Base-by-base conservation (phyloP, 345 rosid species). In the Angophora floribunda region DNA sequence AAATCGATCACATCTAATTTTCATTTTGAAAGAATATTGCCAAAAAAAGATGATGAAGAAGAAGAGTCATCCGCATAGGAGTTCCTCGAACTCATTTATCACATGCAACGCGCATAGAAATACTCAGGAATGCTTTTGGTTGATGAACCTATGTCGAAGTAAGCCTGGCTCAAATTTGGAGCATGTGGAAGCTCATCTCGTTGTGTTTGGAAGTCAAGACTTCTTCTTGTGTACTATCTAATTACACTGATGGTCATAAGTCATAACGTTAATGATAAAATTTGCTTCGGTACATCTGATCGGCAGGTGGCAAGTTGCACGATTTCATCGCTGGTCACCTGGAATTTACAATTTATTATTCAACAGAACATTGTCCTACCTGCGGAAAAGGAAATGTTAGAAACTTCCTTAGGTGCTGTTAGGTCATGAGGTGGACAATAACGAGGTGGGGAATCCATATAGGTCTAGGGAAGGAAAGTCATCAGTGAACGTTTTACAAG, bases 61-160 rank as follows among this genome's bases (percentile, higher is more conserved):
- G 4, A 1, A 11, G 65, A 59, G 67, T 5, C 3, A 12, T 61
- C 0, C 26, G 67, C 67, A 0, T 13, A 1, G 9, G 28, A 11
- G 16, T 28, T 61, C 26, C 32, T 61, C 67, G 24, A 3, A 2
- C 32, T 61, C 67, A 61, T 5, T 12, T 61, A 12, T 61, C 67
- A 5, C 5, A 1, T 61, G 32, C 51, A 50, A 50, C 13, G 51
- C 12, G 12, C 51, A 10, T 13, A 13, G 12, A 12, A 50, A 50
- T 50, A 50, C 13, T 50, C 12, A 50, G 51, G 51, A 50, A 50
- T 50, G 51, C 51, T 11, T 36, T 36, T 36, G 41, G 13, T 28
- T 0, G 4, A 61, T 12, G 67, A 61, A 61, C 5, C 12, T 24
- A 6, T 10, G 30, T 59, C 15, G 3, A 61, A 61, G 15, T 61